phyloP scores from a whole-genome alignment of 352 stramenopile genomes.

The Phytophthora hibernalis region DNA sequence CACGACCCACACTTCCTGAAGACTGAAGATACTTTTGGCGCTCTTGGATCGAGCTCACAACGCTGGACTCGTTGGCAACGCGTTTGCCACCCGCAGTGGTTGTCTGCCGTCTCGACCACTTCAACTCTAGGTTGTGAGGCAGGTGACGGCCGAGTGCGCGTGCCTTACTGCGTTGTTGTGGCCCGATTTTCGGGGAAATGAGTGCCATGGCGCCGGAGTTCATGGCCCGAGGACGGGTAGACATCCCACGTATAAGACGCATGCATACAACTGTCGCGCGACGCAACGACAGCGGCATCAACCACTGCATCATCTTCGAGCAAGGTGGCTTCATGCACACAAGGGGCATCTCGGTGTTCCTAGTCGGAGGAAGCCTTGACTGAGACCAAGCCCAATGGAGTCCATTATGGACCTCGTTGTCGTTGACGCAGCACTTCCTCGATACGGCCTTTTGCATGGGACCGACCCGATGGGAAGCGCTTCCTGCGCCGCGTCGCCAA shows the following conservation, averaged over 20 bases:
- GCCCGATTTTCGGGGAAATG: background rate
- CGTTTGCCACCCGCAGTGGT: background rate
- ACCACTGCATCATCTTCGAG: slow-evolving; percentile 4
- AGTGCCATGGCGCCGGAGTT: slow-evolving; percentile 2
- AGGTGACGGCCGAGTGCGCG: background rate
- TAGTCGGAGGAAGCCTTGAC: background rate
- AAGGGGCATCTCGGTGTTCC: slow-evolving; percentile 7
- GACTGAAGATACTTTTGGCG: slow-evolving; percentile 28
- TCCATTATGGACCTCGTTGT: background rate
- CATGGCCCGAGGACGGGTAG: slow-evolving; percentile 13
- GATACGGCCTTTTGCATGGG: slow-evolving; percentile 10
- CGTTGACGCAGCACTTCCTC: background rate
- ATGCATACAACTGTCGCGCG: slow-evolving; percentile 24
- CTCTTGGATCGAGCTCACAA: background rate
- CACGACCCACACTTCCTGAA: slow-evolving; percentile 5
- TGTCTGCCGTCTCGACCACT: slow-evolving; percentile 5
- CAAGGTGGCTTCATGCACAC: slow-evolving; percentile 17
- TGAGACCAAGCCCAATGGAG: background rate
- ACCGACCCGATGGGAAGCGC: background rate
- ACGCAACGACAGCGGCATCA: slow-evolving; percentile 23
- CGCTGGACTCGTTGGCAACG: slow-evolving; percentile 3
- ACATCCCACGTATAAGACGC: too few species aligned
- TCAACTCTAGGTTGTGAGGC: slow-evolving; percentile 22
- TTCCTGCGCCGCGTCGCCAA: background rate
- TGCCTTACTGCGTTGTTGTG: slow-evolving; percentile 11